Evolutionary conservation across 2,329 filamentous ascomycete genomes (phyloP).

Genomic region (Cytospora mali): DNA sequence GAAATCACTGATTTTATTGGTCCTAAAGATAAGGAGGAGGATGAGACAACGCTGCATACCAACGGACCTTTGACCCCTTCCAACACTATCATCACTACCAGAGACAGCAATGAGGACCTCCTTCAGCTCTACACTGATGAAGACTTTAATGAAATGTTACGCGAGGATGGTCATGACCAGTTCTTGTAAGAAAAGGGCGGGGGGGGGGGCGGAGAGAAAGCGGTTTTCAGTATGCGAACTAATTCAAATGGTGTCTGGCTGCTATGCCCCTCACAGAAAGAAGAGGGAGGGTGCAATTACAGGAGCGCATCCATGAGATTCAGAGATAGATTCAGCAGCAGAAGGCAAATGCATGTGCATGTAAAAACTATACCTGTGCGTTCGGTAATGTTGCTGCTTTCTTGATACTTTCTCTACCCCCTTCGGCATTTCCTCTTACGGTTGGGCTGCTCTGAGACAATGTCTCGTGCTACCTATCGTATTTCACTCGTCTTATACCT

Average conservation of each 20-base stretch:
- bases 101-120: conserved; percentile 24
- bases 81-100: conserved; percentile 2
- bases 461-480: neutral
- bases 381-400: neutral
- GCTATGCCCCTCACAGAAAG: neutral
- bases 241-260: neutral
- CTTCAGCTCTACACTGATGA: conserved; percentile 17
- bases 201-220: too few species aligned
- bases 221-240: too few species aligned
- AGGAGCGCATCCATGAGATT: neutral
- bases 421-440: neutral
- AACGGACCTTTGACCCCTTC: conserved; percentile 6
- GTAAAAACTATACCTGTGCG: neutral
- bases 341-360: neutral
- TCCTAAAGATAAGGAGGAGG: neutral
- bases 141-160: neutral
- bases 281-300: neutral
- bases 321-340: neutral
- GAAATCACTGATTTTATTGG: neutral
- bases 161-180: conserved; percentile 22
- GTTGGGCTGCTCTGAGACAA: neutral
- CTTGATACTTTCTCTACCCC: neutral
- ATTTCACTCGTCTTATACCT: too few species aligned
- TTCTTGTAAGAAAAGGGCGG: neutral
- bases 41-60: conserved; percentile 2